Evolutionary conservation across 768 basidiomycete genomes (phyloP).

Genomic region (Asterophora lycoperdoides): DNA sequence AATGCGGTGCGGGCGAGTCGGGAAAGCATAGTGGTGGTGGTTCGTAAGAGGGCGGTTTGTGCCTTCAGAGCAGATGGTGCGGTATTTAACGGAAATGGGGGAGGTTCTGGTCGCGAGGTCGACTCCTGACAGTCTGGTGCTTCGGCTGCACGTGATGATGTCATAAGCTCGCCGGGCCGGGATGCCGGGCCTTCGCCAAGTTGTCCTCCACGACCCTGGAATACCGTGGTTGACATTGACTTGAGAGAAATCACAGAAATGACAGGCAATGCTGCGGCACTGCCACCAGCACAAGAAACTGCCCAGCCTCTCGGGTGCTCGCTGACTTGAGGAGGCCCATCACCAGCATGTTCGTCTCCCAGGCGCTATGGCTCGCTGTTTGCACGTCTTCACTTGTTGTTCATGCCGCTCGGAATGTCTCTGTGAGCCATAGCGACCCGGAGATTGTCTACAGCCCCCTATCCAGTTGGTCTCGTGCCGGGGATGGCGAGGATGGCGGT

Average conservation of each 20-base stretch:
- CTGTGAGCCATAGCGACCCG: conserved; percentile 26
- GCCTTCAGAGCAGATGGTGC: neutral
- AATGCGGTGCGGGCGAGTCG: conserved; percentile 3
- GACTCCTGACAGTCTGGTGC: no score
- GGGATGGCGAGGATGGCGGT: conserved; percentile 25
- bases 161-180: neutral
- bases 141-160: conserved; percentile 12
- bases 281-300: no score
- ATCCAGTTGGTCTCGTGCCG: conserved; percentile 27
- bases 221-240: no score
- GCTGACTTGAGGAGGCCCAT: neutral
- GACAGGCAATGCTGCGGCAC: no score
- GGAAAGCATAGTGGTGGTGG: conserved; percentile 12
- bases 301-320: no score
- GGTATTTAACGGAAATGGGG: neutral
- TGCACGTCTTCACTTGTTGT: conserved; percentile 7
- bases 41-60: neutral
- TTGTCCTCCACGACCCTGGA: neutral
- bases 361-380: conserved; percentile 12
- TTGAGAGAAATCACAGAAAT: no score
- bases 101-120: neutral
- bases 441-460: conserved; percentile 28
- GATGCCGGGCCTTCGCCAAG: no score
- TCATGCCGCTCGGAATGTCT: conserved; percentile 25
- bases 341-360: no score